Base-by-base conservation (phyloP, 768 basidiomycete genomes). In the Auricularia sp. region DNA sequence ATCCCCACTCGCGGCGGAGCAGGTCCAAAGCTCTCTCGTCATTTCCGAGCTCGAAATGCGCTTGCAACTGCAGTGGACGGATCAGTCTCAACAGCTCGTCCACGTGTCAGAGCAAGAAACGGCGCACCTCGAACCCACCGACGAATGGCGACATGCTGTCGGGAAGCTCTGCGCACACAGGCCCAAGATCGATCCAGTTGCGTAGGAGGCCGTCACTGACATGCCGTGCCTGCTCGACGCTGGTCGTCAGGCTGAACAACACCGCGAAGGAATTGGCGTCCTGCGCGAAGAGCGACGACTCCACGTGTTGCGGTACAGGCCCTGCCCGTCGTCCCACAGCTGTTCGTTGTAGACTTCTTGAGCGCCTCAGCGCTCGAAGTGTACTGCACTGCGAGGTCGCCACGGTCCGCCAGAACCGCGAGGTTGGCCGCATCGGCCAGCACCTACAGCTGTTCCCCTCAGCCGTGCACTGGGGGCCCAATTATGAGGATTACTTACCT, bases 131-230 rank as follows among this genome's bases (percentile, higher is more conserved):
- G 16, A 44, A 44, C 42, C 42, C 42, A 44, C 79, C 85, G 11
- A 85, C 84, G 67, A 85, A 85, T 2, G 84, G 84, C 65, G 80
- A 81, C 56, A 85, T 82, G 1, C 82, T 85, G 66, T 83, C 83
- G 0, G 82, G 82, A 5, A 85, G 71, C 69, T 85, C 84, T 0
- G 83, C 84, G 6, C 82, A 76, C 2, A 85, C 76, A 1, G 82
- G 75, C 0, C 84, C 84, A 1, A 83, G 64, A 0, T 74, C 75
- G 65, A 80, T 81, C 84, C 84, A 85, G 68, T 83, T 82, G 65
- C 71, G 73, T 69, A 74, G 2, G 24, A 24, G 24, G 24, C 24
- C 24, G 24, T 24, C 24, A 24, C 24, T 24, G 24, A 24, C 24
- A 24, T 70, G 69, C 21, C 65, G 67, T 7, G 75, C 77, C 67